Evolutionary conservation across 1,284 basidiomycete species (phyloP).

Genomic region (Irpex lacteus): DNA sequence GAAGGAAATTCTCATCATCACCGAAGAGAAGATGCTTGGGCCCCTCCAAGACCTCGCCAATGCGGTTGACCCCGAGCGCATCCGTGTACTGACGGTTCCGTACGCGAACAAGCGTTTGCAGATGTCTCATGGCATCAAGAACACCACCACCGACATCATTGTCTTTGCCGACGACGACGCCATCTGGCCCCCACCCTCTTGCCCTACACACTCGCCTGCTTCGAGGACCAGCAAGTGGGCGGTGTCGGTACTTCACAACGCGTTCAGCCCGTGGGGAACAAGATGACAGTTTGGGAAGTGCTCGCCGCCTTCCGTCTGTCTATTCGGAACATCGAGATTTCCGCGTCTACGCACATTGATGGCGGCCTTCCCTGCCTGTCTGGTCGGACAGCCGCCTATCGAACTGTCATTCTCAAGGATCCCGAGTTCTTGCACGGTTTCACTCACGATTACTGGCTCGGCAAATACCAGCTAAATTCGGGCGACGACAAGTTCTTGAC

Average conservation of each 20-base stretch:
- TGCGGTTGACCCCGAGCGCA: slow-evolving; percentile 78
- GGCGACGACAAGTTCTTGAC: slow-evolving; percentile 94
- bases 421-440: slow-evolving; percentile 90
- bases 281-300: slow-evolving; percentile 92
- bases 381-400: slow-evolving; percentile 88
- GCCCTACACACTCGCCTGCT: slow-evolving; percentile 84
- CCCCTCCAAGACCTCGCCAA: slow-evolving; percentile 86
- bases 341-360: slow-evolving; percentile 86
- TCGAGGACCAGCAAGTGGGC: slow-evolving; percentile 90
- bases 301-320: slow-evolving; percentile 89
- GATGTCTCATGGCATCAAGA: slow-evolving; percentile 89
- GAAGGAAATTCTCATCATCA: slow-evolving; percentile 92
- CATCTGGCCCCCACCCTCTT: slow-evolving; percentile 91
- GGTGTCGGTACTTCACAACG: slow-evolving; percentile 90
- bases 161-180: slow-evolving; percentile 96
- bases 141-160: slow-evolving; percentile 89
- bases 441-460: slow-evolving; percentile 91
- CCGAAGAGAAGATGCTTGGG: slow-evolving; percentile 85
- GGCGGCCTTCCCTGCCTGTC: slow-evolving; percentile 90
- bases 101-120: slow-evolving; percentile 92
- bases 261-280: slow-evolving; percentile 74
- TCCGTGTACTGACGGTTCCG: slow-evolving; percentile 86
- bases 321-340: slow-evolving; percentile 91
- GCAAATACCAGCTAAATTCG: slow-evolving; percentile 90
- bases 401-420: slow-evolving; percentile 91